Conservation (phyloP, 352 stramenopile genomes). For the Nothophytophthora sp. region DNA sequence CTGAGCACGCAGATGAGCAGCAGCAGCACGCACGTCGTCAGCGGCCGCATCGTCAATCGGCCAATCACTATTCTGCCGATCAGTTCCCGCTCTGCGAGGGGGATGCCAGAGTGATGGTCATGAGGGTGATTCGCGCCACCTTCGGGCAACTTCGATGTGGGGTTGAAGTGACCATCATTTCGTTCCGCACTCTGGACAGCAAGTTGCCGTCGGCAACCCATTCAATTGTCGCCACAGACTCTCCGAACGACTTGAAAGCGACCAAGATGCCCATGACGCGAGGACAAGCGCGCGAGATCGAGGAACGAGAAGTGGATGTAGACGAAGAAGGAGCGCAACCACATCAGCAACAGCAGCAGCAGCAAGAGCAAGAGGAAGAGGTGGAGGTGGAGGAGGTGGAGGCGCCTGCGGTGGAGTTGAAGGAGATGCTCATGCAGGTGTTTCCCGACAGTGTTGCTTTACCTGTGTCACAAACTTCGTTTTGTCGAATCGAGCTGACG, state of each 20-base stretch:
- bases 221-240: not conserved
- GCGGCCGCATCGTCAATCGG: constrained; percentile 18
- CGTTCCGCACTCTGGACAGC: constrained; percentile 6
- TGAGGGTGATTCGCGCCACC: constrained; percentile 27
- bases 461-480: too few species aligned
- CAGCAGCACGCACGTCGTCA: constrained; percentile 52
- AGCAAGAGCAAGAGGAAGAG: constrained; percentile 16
- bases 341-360: constrained; percentile 13
- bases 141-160: constrained; percentile 34
- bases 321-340: constrained; percentile 10
- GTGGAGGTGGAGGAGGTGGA: constrained; percentile 7
- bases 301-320: constrained; percentile 24
- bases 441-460: not conserved
- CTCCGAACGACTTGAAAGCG: too few species aligned
- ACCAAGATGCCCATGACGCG: constrained; percentile 38
- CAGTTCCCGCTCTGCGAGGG: too few species aligned
- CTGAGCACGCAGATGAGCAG: constrained; percentile 87
- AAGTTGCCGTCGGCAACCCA: constrained; percentile 20
- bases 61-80: not conserved
- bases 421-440: constrained; percentile 32
- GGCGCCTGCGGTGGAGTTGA: constrained; percentile 19
- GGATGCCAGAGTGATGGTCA: too few species aligned
- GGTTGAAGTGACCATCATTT: constrained; percentile 47
- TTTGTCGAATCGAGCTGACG: too few species aligned
- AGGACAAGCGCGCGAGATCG: constrained; percentile 32